Evolutionary conservation across 1,284 basidiomycete genomes (phyloP), one percentile per base, ranked within the genome.

Genomic region (Tilletia caries): DNA sequence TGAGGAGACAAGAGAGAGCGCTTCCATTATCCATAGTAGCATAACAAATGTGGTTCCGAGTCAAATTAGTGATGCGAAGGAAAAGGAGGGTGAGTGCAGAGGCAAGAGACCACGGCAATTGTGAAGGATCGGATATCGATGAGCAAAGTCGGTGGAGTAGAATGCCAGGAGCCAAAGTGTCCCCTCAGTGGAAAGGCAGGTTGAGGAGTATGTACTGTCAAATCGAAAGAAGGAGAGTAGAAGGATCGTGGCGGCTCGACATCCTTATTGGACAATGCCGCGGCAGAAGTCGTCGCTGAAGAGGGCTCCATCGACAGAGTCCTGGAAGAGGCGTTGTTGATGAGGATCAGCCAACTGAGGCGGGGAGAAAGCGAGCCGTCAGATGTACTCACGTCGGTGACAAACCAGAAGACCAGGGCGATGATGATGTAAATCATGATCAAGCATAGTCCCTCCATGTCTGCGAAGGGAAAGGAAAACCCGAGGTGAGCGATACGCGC

Each of bases 401-500:
- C 75, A 32, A 74, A 76, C 75, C 75, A 77, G 12, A 77, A 74
- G 43, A 74, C 75, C 25, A 77, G 52, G 3, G 75, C 75, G 5
- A 74, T 74, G 25, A 77, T 74, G 15, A 77, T 65, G 32, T 77
- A 77, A 29, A 76, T 76, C 74, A 77, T 75, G 68, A 79, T 75
- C 48, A 79, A 68, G 33, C 76, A 74, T 23, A 76, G 79, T 0
- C 78, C 76, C 50, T 79, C 76, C 54, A 78, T 67, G 46, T 75
- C 58, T 62, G 29, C 6, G 58, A 20, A 32, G 3, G 18, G 32
- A 20, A 33, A 66, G 27, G 23, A 18, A 3, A 23, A 44, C 8
- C 3, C 20, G 65, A 13, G 60, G n/a, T 34, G 60, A n/a, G 20
- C 33, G 8, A 37, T 18, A n/a, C 12, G 13, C 33, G 12, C 33